Conservation (phyloP, 129 eudicot genomes). For the sunflower (Helianthus annuus) region DNA sequence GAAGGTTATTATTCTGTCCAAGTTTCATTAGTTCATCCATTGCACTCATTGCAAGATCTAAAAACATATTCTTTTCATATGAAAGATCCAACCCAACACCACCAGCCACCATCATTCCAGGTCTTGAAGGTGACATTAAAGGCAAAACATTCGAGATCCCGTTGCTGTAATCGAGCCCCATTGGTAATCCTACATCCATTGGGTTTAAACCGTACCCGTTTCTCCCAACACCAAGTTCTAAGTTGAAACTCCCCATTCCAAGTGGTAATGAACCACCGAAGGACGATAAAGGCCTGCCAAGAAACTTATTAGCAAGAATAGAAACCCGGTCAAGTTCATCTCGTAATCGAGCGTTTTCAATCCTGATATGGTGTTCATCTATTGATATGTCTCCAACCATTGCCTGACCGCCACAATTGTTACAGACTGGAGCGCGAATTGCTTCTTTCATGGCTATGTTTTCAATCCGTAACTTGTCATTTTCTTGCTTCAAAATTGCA, state of each 20-base stretch:
- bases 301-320: slow-evolving; percentile 54
- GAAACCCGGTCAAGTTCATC: slow-evolving; percentile 70
- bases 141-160: slow-evolving; percentile 46
- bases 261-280: slow-evolving; percentile 33
- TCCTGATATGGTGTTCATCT: slow-evolving; percentile 63
- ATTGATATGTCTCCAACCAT: slow-evolving; percentile 62
- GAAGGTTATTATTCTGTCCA: slow-evolving; percentile 59
- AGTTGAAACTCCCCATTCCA: slow-evolving; percentile 40
- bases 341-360: slow-evolving; percentile 67
- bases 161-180: slow-evolving; percentile 60
- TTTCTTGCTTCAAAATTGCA: slow-evolving; percentile 65
- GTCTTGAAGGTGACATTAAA: slow-evolving; percentile 36
- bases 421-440: slow-evolving; percentile 58
- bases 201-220: slow-evolving; percentile 52
- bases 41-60: slow-evolving; percentile 66
- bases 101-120: slow-evolving; percentile 34
- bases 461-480: slow-evolving; percentile 63
- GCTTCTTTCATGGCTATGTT: slow-evolving; percentile 79
- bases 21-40: slow-evolving; percentile 80
- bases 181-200: slow-evolving; percentile 37
- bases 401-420: slow-evolving; percentile 72
- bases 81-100: slow-evolving; percentile 30
- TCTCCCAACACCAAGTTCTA: slow-evolving; percentile 71
- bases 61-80: slow-evolving; percentile 55
- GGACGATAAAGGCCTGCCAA: slow-evolving; percentile 54